Evolutionary conservation across 2,329 filamentous ascomycete genomes (phyloP), one percentile per base, ranked within the genome.

Genomic region (Aschersonia sp.): DNA sequence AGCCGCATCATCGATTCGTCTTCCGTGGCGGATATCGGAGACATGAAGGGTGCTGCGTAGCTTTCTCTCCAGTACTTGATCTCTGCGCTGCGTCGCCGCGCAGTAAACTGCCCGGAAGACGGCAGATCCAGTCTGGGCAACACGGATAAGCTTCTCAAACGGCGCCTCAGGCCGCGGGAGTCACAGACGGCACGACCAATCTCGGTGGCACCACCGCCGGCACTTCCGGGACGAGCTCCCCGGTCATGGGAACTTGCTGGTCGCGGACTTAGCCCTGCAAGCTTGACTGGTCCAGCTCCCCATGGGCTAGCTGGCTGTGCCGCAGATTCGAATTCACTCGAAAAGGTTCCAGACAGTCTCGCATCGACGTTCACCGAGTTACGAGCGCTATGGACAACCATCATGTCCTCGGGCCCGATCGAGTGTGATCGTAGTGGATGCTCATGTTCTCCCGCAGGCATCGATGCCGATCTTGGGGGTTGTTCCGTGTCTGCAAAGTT

Each of bases 61-160:
- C 77, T 81, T 55, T 76, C 72, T 50, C 79, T 69, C 77, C 78
- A 81, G 55, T 77, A 78, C 10, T 75, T 72, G 40, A 81, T 79
- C 58, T 83, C 79, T 48, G 79, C 76, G 56, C 76, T 81, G 32
- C 77, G 71, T 37, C 76, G 70, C 42, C 77, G 70, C 4, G 59
- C 49, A 41, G 62, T 61, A 2, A 52, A 54, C 29, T 62, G 59
- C 5, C 44, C 30, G 10, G 41, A 8, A 6, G 43, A 44, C 7
- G 45, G n/a, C 4, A 41, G n/a, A 10, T 63, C 61, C 22, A 68
- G 53, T 32, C 69, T 65, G 5, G 69, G 64, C 22, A 81, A 62
- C 8, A 76, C 74, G 0, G 76, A 77, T 9, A 82, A 58, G 52
- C 77, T 81, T 45, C 77, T 68, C 2, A 77, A 82, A 43, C 77